A percentile compares a stretch with the other conserved stretches of the same genome.
Evolutionary conservation across 495 filamentous ascomycete genomes (phyloP).

Genomic region (Mycothermus thermophilus): DNA sequence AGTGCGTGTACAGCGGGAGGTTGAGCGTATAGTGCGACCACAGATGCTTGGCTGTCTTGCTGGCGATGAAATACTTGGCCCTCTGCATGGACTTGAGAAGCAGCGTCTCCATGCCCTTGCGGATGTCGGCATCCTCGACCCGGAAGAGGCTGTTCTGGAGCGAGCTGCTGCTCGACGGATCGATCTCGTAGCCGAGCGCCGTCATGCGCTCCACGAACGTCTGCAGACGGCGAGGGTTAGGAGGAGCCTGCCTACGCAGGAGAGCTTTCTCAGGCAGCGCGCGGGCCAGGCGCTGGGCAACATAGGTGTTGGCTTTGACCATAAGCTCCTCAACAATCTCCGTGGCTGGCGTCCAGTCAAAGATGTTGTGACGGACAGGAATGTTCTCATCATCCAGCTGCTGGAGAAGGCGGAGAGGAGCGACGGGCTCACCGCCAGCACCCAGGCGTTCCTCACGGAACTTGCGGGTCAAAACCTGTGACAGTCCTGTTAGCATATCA

Average conservation of each 20-base stretch:
- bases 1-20: constrained; percentile 89
- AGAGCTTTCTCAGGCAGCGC: constrained; percentile 86
- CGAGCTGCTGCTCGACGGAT: constrained; percentile 75
- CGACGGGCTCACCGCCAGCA: constrained; percentile 59
- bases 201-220: constrained; percentile 89
- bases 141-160: constrained; percentile 89
- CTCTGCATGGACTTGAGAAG: constrained; percentile 88
- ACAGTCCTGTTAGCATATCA: constrained; percentile 18
- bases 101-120: constrained; percentile 96
- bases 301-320: constrained; percentile 77
- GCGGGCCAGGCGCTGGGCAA: constrained; percentile 68
- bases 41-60: constrained; percentile 56
- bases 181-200: constrained; percentile 74
- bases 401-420: constrained; percentile 75
- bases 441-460: constrained; percentile 79
- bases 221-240: constrained; percentile 76
- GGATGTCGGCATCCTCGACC: constrained; percentile 69
- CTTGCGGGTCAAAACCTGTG: constrained; percentile 59
- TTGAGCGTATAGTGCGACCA: constrained; percentile 85
- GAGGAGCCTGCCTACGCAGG: constrained; percentile 70
- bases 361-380: constrained; percentile 89
- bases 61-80: constrained; percentile 82
- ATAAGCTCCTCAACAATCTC: constrained; percentile 91
- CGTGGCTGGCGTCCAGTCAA: constrained; percentile 75
- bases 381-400: constrained; percentile 98